Conservation (phyloP, 2,329 filamentous ascomycete genomes). For the Hypocrella siamensis region DNA sequence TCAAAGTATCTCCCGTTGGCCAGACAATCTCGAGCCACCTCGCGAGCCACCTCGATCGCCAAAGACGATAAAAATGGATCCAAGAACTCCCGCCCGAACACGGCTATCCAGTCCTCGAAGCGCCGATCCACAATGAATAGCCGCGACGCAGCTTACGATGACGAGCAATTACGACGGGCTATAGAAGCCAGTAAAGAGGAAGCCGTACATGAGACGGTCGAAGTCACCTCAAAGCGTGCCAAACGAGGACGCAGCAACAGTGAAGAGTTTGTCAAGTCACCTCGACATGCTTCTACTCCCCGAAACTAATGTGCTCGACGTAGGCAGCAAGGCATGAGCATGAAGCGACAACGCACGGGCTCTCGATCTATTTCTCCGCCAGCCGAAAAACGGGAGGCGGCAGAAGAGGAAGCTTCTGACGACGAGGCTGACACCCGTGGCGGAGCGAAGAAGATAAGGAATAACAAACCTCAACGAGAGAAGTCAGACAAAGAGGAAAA, state of each 20-base stretch:
- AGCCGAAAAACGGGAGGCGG: conserved; percentile 26
- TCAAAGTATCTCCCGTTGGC: conserved; percentile 49
- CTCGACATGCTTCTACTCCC: conserved; percentile 7
- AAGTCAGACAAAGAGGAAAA: conserved; percentile 57
- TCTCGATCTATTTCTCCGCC: conserved; percentile 55
- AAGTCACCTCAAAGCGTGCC: conserved; percentile 45
- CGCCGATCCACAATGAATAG: conserved; percentile 96
- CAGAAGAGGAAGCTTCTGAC: conserved; percentile 50
- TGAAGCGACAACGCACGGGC: conserved; percentile 72
- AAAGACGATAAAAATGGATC: conserved; percentile 44
- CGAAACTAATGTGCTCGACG: conserved; percentile 9
- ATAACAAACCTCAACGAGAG: conserved; percentile 43
- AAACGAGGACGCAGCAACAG: conserved; percentile 85
- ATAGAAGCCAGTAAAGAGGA: conserved; percentile 93
- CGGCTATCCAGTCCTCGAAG: conserved; percentile 48
- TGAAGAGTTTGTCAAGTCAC: conserved; percentile 59
- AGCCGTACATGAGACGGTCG: conserved; percentile 30
- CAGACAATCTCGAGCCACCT: conserved; percentile 37
- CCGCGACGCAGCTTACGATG: conserved; percentile 84
- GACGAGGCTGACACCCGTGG: conserved; percentile 43
- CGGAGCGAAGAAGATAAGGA: conserved; percentile 44
- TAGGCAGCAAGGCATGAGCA: conserved; percentile 48
- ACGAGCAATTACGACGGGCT: conserved; percentile 74
- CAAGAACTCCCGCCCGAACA: conserved; percentile 39
- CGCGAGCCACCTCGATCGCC: conserved; percentile 47